These are phyloP conservation scores for Botrytis hyacinthi DNA, from an alignment of 2,329 filamentous ascomycete species.

Conservation along the genomic window DNA sequence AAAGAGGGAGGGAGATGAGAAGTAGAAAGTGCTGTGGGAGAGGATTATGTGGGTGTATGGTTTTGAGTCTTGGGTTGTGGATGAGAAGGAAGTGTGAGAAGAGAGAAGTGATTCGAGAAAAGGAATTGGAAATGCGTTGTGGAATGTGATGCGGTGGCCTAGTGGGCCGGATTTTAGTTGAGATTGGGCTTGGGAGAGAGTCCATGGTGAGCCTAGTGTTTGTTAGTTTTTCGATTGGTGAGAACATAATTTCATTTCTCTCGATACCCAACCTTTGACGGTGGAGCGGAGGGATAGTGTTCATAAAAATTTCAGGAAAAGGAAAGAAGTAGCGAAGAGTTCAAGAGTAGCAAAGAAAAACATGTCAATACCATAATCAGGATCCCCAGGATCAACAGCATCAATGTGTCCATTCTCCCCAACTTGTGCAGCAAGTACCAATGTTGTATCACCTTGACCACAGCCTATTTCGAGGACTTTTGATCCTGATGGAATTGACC, in stretches of 20 bases:
- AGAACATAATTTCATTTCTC: not conserved
- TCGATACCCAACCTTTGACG: not conserved
- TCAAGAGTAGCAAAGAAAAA: not conserved
- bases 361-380: constrained; percentile 46
- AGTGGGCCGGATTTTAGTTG: constrained; percentile 44
- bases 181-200: constrained; percentile 49
- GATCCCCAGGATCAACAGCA: constrained; percentile 52
- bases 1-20: constrained; percentile 43
- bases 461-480: constrained; percentile 57
- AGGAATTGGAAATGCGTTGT: constrained; percentile 32
- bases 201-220: constrained; percentile 45
- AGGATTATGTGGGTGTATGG: constrained; percentile 49
- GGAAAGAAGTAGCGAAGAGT: no score
- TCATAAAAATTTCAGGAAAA: no score
- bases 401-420: constrained; percentile 47
- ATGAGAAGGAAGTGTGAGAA: constrained; percentile 40
- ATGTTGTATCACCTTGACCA: constrained; percentile 58
- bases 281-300: no score
- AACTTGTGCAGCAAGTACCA: constrained; percentile 50
- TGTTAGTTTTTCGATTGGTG: not conserved
- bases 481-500: constrained; percentile 42
- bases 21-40: constrained; percentile 55
- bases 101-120: not conserved
- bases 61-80: constrained; percentile 31
- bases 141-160: constrained; percentile 46